phyloP scores from a whole-genome alignment of 2,329 filamentous ascomycete species.

The Pseudogymnoascus sp. region DNA sequence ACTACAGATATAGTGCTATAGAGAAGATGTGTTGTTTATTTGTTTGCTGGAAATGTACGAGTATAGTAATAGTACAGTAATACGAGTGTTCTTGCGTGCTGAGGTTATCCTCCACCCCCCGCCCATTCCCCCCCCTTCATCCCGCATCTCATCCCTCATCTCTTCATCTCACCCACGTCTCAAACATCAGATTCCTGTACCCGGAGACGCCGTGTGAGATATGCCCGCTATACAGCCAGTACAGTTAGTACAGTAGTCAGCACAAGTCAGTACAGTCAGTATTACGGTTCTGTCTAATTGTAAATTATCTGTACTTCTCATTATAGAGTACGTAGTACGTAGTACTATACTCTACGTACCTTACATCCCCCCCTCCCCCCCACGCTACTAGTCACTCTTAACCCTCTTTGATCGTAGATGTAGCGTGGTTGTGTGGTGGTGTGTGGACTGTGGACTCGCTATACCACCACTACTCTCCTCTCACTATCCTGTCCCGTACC shows the following conservation, averaged over 20 bases:
- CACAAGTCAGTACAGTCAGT: not conserved
- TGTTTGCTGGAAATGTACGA: no score
- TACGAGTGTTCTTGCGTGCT: conserved; percentile 5
- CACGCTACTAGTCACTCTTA: conserved; percentile 1
- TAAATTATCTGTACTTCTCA: not conserved
- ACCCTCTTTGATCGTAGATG: conserved; percentile 3
- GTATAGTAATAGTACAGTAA: not conserved
- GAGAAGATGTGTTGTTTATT: no score
- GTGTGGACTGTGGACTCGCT: not conserved
- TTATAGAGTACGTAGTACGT: not conserved
- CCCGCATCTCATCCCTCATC: conserved; percentile 8
- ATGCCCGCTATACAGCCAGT: not conserved
- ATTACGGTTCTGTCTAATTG: not conserved
- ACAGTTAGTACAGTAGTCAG: not conserved
- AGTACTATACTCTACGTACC: not conserved
- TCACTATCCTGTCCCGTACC: not conserved
- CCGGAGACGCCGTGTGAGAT: not conserved
- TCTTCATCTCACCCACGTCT: not conserved
- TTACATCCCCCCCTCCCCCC: not conserved
- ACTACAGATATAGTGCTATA: not conserved
- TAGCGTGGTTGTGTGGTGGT: not conserved
- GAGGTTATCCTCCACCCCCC: not conserved
- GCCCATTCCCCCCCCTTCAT: not conserved
- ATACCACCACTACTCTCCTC: not conserved
- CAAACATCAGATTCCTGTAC: not conserved